A percentile compares a stretch with the other conserved stretches of the same genome.
phyloP scores from a whole-genome alignment of 2,329 filamentous ascomycete species.

The Gaeumannomyces sp. region DNA sequence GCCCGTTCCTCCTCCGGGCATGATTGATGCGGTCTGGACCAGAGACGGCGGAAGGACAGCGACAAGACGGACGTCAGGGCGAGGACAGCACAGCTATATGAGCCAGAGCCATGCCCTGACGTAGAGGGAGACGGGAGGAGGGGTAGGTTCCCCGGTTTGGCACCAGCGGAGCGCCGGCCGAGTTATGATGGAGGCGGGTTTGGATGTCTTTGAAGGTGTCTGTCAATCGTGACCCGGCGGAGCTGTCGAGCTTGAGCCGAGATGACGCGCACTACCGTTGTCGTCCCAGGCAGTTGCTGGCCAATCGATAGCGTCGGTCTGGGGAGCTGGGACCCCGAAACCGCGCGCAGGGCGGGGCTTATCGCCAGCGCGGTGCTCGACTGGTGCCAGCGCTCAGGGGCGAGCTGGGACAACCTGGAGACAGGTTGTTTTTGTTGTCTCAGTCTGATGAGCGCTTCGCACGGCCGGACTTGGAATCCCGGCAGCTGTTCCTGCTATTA shows the following conservation, averaged over 20 bases:
- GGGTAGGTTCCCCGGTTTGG: background rate
- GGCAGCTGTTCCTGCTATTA: background rate
- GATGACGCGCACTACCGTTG: slow-evolving; percentile 1
- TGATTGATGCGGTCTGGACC: slow-evolving; percentile 16
- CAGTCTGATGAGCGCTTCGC: background rate
- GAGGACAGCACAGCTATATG: background rate
- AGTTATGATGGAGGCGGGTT: background rate
- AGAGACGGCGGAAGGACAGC: background rate
- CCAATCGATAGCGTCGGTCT: background rate
- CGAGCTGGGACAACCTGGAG: background rate
- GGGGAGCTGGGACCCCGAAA: no score
- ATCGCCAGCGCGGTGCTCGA: background rate
- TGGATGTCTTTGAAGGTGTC: background rate
- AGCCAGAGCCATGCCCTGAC: background rate
- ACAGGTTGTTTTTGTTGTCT: no score
- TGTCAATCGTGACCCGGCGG: background rate
- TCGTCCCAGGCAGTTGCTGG: background rate
- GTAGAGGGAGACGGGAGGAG: background rate
- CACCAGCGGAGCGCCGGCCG: background rate
- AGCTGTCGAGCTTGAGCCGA: background rate
- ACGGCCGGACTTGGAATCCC: background rate
- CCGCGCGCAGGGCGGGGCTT: background rate
- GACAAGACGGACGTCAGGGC: slow-evolving; percentile 1
- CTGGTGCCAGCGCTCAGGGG: background rate
- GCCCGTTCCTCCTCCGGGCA: slow-evolving; percentile 70